Evolutionary conservation across 1,139 yeast species (phyloP).

Genomic region (Chernovozyma sophiae-reginae): DNA sequence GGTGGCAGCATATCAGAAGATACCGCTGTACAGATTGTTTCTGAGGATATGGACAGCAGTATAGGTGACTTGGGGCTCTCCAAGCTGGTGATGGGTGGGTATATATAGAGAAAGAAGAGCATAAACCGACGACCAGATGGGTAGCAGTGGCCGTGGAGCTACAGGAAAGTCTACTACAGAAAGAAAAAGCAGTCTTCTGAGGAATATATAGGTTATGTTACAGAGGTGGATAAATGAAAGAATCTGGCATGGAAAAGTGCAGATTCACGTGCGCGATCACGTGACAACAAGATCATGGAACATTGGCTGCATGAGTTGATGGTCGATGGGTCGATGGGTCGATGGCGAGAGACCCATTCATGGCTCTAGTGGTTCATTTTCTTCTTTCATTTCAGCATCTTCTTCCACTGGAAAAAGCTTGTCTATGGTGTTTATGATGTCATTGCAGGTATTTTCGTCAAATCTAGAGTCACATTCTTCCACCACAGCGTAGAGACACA

Average conservation of each 20-base stretch:
- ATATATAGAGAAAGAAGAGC: conserved; percentile 12
- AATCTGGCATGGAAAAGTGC: too few relatives aligned
- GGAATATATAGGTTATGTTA: too few relatives aligned
- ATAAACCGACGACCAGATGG: not conserved
- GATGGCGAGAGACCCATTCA: too few relatives aligned
- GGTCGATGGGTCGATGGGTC: too few relatives aligned
- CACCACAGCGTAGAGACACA: conserved; percentile 69
- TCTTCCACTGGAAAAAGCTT: conserved; percentile 47
- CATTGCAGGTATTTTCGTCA: conserved; percentile 55
- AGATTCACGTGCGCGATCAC: too few relatives aligned
- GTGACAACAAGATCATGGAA: too few relatives aligned
- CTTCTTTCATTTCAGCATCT: conserved; percentile 31
- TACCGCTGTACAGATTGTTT: conserved; percentile 4
- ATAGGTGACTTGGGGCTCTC: conserved; percentile 15
- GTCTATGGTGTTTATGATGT: conserved; percentile 47
- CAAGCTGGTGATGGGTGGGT: conserved; percentile 25
- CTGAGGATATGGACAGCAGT: conserved; percentile 7
- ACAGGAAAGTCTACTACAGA: too few relatives aligned
- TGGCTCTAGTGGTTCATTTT: too few relatives aligned
- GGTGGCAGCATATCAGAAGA: conserved; percentile 1
- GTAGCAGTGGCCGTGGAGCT: too few relatives aligned
- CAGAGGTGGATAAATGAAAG: too few relatives aligned
- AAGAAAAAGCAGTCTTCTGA: too few relatives aligned
- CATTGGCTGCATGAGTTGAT: too few relatives aligned
- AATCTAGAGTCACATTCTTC: conserved; percentile 92